Percentiles rank a stretch among this genome's conserved stretches.
These are phyloP conservation scores for Pseudoneurospora amorphoporcata DNA, from an alignment of 495 filamentous ascomycete species.

Conservation along the genomic window DNA sequence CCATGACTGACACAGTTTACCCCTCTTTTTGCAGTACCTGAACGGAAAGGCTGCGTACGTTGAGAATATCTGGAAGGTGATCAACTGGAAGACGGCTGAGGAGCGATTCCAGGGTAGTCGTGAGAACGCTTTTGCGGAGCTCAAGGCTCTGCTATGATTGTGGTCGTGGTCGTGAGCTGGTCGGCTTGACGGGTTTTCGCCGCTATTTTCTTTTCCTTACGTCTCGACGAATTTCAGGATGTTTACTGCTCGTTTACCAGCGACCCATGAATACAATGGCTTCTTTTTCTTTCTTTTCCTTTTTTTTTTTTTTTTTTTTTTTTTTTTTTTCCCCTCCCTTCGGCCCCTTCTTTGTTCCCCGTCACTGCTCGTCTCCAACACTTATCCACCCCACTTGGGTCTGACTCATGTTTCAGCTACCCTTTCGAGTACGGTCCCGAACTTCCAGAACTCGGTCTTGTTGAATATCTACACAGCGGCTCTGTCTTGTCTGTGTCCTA, in stretches of 20 bases:
- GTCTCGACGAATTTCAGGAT: not conserved
- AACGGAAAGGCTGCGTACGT: constrained; percentile 99
- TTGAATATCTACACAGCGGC: not conserved
- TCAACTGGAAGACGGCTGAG: constrained; percentile 96
- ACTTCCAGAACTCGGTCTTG: not conserved
- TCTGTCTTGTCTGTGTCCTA: not conserved
- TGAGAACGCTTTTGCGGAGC: constrained; percentile 24
- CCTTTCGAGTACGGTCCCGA: not conserved
- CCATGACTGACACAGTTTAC: constrained; percentile 1
- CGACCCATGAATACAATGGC: not conserved
- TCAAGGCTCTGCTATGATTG: constrained; percentile 25
- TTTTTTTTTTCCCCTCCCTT: not conserved
- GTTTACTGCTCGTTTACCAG: not conserved
- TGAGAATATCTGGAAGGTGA: constrained; percentile 88
- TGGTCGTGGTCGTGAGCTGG: not conserved
- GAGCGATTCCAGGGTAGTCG: constrained; percentile 50
- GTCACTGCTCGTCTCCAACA: not conserved
- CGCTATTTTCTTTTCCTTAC: not conserved
- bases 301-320: too few species aligned
- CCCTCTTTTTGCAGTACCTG: constrained; percentile 50
- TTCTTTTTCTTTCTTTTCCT: not conserved
- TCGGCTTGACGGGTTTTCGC: not conserved
- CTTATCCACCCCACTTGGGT: not conserved
- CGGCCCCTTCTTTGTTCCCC: not conserved
- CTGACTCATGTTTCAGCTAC: not conserved